Evolutionary conservation across 2,329 filamentous ascomycete genomes (phyloP).

Genomic region (Hortaea sp.): DNA sequence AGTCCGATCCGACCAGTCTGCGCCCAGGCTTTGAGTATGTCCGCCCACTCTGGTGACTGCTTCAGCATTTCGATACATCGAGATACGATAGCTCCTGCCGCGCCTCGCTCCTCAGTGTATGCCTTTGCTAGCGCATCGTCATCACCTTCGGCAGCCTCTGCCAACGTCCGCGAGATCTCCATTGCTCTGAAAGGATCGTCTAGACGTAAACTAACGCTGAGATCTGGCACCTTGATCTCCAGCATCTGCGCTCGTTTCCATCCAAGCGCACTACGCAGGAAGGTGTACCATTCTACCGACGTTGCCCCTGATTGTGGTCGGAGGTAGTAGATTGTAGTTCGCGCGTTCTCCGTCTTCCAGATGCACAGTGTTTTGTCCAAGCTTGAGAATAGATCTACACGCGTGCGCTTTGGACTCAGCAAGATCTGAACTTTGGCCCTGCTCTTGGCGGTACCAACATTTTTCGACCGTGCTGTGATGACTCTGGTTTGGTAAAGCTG

Average conservation of each 20-base stretch:
- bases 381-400: constrained; percentile 54
- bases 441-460: constrained; percentile 43
- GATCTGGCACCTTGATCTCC: constrained; percentile 52
- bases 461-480: constrained; percentile 46
- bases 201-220: constrained; percentile 49
- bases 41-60: constrained; percentile 47
- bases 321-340: constrained; percentile 53
- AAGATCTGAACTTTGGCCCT: constrained; percentile 48
- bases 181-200: constrained; percentile 49
- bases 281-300: constrained; percentile 60
- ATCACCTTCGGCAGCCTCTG: constrained; percentile 33
- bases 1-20: constrained; percentile 51
- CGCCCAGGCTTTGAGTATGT: constrained; percentile 50
- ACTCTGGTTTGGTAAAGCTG: constrained; percentile 33
- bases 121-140: constrained; percentile 37
- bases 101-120: constrained; percentile 43
- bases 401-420: constrained; percentile 42
- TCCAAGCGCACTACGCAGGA: constrained; percentile 50
- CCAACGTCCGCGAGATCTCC: constrained; percentile 33
- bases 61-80: constrained; percentile 50
- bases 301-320: constrained; percentile 50
- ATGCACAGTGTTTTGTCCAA: constrained; percentile 58
- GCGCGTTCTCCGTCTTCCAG: constrained; percentile 44
- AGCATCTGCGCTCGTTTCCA: constrained; percentile 47
- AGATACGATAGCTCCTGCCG: constrained; percentile 46